These are phyloP conservation scores for Chrysosporium keratinophilum DNA, from an alignment of 2,329 filamentous ascomycete species.

Conservation along the genomic window DNA sequence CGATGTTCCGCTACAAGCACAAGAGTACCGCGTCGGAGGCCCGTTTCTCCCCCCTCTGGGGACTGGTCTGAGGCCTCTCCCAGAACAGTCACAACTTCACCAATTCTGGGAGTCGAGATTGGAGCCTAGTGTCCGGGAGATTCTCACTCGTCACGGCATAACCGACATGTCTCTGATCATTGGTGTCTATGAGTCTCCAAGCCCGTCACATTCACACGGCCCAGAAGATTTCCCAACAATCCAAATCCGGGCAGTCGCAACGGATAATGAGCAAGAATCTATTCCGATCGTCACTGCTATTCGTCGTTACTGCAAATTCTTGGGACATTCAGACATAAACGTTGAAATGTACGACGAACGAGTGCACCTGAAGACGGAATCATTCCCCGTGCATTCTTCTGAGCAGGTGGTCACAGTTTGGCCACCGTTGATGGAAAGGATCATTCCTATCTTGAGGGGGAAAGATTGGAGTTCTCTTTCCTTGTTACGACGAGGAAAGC, in stretches of 20 bases:
- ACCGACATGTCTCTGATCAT: background rate
- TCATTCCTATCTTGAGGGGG: background rate
- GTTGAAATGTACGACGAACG: background rate
- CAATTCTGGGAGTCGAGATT: background rate
- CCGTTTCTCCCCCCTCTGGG: background rate
- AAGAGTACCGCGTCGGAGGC: slow-evolving; percentile 1
- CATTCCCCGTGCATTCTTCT: background rate
- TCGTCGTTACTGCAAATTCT: background rate
- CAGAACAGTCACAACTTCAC: background rate
- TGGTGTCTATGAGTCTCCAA: background rate
- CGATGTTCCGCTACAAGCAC: background rate
- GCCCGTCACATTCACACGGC: background rate
- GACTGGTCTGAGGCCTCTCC: background rate
- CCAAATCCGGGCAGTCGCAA: background rate
- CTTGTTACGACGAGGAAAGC: background rate
- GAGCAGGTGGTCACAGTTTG: background rate
- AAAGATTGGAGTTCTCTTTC: background rate
- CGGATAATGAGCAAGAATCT: background rate
- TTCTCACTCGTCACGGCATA: background rate
- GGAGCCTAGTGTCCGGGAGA: background rate
- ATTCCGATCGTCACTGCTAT: background rate
- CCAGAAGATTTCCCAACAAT: background rate
- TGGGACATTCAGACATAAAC: background rate
- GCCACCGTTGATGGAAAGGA: background rate
- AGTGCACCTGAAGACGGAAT: background rate